Evolutionary conservation across 2,329 filamentous ascomycete genomes (phyloP), one percentile per base, ranked within the genome.

Genomic region (Aspergillus eucalypticola): DNA sequence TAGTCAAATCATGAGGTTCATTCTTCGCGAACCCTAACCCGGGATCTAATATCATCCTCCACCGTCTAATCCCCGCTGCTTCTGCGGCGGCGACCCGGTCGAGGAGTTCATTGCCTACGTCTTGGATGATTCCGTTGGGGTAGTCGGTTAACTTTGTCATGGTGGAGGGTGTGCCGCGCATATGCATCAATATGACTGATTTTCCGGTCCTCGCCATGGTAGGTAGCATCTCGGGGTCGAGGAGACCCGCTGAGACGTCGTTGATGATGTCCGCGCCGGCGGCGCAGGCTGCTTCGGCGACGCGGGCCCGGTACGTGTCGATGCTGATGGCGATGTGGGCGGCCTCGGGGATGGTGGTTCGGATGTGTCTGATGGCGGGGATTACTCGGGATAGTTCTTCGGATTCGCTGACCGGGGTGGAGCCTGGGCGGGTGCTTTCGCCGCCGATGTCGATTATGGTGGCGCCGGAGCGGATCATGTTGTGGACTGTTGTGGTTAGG

Each of bases 1-100:
- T 79, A 67, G 92, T 87, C 2, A 97, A 79, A 75, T 97, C 97
- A 74, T 97, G 92, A 42, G 84, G 81, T 56, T 83, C 82, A 0
- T 86, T 88, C 80, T 99, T 99, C 58, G 95, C 92, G 73, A 99
- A 99, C 0, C 95, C 95, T 32, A 99, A 85, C 0, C 95, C 95
- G 0, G 95, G 95, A 73, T 99, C 95, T 1, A 98, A 86, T 35
- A 98, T 88, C 65, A 99, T 96, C 65, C 94, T 90, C 95, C 95
- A 99, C 52, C 93, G 88, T 3, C 91, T 84, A 46, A 99, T 85
- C 0, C 95, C 95, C 0, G 92, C 92, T 13, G 81, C 83, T 75
- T 96, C 79, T n/a, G 95, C 95, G 2, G 86, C 90, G 0, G 79
- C 79, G 5, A 98, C 84, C 15, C 93, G 89, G 8, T 78, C 82